Conservation (phyloP, 2,329 filamentous ascomycete genomes). For the Zasmidium cellare region DNA sequence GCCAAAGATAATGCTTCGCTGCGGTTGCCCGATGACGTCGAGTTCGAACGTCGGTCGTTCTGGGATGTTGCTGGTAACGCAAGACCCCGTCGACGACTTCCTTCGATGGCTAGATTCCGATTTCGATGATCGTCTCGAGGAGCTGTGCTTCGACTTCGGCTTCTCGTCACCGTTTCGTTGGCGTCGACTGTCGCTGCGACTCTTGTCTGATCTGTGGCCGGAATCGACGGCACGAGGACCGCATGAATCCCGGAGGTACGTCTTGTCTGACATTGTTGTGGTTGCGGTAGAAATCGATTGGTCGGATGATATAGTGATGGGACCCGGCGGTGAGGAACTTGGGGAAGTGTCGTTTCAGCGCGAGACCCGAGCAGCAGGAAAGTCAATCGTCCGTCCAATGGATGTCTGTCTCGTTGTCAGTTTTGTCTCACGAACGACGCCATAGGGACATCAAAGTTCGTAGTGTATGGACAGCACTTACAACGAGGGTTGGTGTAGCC, state of each 20-base stretch:
- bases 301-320: conserved; percentile 5
- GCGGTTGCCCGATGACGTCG: conserved; percentile 34
- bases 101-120: conserved; percentile 28
- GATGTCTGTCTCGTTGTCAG: conserved; percentile 2
- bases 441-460: background rate
- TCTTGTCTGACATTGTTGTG: conserved; percentile 26
- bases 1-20: conserved; percentile 26
- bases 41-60: conserved; percentile 31
- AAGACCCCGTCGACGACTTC: conserved; percentile 20
- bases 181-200: conserved; percentile 21
- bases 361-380: background rate
- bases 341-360: background rate
- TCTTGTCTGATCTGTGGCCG: conserved; percentile 20
- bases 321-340: background rate
- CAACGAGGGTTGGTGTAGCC: conserved; percentile 17
- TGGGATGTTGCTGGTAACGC: conserved; percentile 8
- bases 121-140: conserved; percentile 24
- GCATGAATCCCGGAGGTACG: conserved; percentile 29
- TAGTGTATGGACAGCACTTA: conserved; percentile 8
- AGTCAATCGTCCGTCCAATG: conserved; percentile 8
- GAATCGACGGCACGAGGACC: conserved; percentile 32
- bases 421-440: conserved; percentile 10
- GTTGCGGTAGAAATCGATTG: background rate
- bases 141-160: conserved; percentile 23
- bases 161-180: conserved; percentile 23